Conservation (phyloP, 768 basidiomycete genomes). For the Leucocoprinus sp. region DNA sequence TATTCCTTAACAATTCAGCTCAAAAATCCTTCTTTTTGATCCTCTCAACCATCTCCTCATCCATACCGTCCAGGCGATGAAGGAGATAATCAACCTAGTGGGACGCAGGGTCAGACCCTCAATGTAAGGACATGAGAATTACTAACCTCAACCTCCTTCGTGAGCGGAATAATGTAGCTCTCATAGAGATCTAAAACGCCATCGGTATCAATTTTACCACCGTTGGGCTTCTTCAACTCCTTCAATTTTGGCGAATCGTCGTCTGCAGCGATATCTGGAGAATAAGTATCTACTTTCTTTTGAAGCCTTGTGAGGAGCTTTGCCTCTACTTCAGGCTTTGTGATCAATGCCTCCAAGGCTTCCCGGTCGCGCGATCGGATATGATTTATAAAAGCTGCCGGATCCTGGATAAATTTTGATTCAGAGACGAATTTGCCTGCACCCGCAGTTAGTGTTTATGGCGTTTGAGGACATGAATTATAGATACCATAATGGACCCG, state of each 20-base stretch:
- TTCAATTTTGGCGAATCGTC: constrained; percentile 27
- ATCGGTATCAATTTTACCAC: constrained; percentile 81
- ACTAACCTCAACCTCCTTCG: constrained; percentile 94
- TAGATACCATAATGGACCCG: constrained; percentile 92
- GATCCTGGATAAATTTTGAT: constrained; percentile 86
- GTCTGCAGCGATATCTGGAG: constrained; percentile 74
- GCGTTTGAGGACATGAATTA: no score
- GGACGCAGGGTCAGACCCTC: background rate
- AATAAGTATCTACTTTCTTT: constrained; percentile 76
- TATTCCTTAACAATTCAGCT: constrained; percentile 1
- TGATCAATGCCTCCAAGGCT: constrained; percentile 80
- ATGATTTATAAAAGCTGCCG: constrained; percentile 86
- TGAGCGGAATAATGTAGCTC: constrained; percentile 93
- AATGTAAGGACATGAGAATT: constrained; percentile 9
- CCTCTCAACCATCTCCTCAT: constrained; percentile 69
- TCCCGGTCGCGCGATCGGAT: constrained; percentile 72
- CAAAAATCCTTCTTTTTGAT: constrained; percentile 26
- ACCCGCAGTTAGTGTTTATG: background rate
- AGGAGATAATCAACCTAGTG: constrained; percentile 91
- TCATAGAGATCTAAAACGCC: constrained; percentile 91
- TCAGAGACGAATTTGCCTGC: constrained; percentile 98
- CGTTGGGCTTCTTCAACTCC: constrained; percentile 22
- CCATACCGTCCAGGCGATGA: constrained; percentile 77
- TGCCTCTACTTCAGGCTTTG: constrained; percentile 94
- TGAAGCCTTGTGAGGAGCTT: constrained; percentile 74